phyloP scores from a whole-genome alignment of 192 early-diverging fungal species.

The Entophlyctis luteolus region DNA sequence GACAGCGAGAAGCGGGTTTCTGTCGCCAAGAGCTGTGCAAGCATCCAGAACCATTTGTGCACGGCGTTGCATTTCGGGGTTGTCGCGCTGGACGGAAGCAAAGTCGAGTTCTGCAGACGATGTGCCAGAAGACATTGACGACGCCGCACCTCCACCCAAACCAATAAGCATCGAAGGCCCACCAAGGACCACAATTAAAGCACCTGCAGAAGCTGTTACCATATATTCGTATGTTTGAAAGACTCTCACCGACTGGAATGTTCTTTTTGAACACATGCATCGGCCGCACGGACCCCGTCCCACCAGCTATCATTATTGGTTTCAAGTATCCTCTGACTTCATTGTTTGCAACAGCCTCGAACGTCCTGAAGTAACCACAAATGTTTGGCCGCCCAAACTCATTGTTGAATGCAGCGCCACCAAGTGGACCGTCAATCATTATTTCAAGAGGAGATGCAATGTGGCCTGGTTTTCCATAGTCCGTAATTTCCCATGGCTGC shows the following conservation, averaged over 20 bases:
- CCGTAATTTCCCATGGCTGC: slow-evolving; percentile 87
- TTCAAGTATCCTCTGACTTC: slow-evolving; percentile 97
- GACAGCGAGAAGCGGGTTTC: slow-evolving; percentile 85
- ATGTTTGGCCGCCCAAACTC: slow-evolving; percentile 96
- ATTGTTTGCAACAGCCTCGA: slow-evolving; percentile 45
- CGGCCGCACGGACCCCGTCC: slow-evolving; percentile 87
- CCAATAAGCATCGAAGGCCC: slow-evolving; percentile 99
- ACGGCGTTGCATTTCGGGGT: slow-evolving; percentile 98
- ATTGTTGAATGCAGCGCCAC: slow-evolving; percentile 98
- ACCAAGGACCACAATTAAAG: slow-evolving; percentile 82
- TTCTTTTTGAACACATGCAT: slow-evolving; percentile 83
- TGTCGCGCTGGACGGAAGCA: slow-evolving; percentile 97
- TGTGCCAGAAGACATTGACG: slow-evolving; percentile 86
- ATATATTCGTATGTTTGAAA: slow-evolving; percentile 18
- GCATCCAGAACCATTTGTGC: slow-evolving; percentile 95
- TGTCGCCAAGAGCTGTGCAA: slow-evolving; percentile 76
- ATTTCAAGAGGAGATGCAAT: slow-evolving; percentile 91
- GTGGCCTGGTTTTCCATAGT: slow-evolving; percentile 81
- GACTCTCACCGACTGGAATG: slow-evolving; percentile 62
- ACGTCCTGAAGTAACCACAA: slow-evolving; percentile 96
- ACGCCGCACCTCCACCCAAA: slow-evolving; percentile 96
- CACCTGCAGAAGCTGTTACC: slow-evolving; percentile 29
- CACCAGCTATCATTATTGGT: slow-evolving; percentile 99
- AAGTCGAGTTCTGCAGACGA: slow-evolving; percentile 89
- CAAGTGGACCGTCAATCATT: slow-evolving; percentile 96